Evolutionary conservation across 2,329 filamentous ascomycete species (phyloP).

Genomic region (Diaporthe destruens): DNA sequence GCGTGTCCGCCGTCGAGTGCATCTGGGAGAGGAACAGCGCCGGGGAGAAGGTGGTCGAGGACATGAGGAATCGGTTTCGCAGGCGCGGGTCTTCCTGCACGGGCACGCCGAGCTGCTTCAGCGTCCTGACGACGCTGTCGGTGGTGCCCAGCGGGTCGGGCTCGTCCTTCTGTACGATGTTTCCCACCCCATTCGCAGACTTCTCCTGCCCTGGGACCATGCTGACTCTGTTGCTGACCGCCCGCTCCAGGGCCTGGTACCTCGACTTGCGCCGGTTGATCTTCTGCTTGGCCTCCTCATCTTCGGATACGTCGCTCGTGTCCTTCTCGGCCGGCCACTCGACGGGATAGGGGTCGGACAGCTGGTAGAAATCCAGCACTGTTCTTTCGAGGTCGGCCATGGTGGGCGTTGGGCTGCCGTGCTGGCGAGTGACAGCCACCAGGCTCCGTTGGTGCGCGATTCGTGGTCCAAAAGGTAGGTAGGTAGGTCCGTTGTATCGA

Average conservation of each 20-base stretch:
- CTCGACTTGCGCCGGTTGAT: conserved; percentile 76
- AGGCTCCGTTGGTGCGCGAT: background rate
- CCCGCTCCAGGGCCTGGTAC: conserved; percentile 86
- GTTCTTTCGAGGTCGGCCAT: conserved; percentile 81
- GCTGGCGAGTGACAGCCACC: conserved; percentile 6
- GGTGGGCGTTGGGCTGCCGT: conserved; percentile 42
- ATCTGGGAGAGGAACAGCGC: conserved; percentile 92
- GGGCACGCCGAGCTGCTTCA: conserved; percentile 81
- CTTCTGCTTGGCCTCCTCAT: conserved; percentile 65
- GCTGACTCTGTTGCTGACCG: conserved; percentile 76
- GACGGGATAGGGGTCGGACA: conserved; percentile 81
- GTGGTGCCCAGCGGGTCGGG: conserved; percentile 90
- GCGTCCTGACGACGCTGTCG: conserved; percentile 85
- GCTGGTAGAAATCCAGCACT: conserved; percentile 90
- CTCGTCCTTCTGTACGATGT: conserved; percentile 89
- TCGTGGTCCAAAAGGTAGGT: background rate
- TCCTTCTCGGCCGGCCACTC: conserved; percentile 91
- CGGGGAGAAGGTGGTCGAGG: conserved; percentile 95
- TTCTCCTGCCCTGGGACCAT: conserved; percentile 76
- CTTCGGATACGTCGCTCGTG: conserved; percentile 75
- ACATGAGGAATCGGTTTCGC: conserved; percentile 89
- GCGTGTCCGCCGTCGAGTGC: conserved; percentile 87
- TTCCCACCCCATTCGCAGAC: conserved; percentile 75
- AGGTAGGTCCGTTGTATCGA: background rate
- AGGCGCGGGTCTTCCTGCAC: conserved; percentile 86